Conservation (phyloP, 306 rosid species). For the Clitoria ternatea region DNA sequence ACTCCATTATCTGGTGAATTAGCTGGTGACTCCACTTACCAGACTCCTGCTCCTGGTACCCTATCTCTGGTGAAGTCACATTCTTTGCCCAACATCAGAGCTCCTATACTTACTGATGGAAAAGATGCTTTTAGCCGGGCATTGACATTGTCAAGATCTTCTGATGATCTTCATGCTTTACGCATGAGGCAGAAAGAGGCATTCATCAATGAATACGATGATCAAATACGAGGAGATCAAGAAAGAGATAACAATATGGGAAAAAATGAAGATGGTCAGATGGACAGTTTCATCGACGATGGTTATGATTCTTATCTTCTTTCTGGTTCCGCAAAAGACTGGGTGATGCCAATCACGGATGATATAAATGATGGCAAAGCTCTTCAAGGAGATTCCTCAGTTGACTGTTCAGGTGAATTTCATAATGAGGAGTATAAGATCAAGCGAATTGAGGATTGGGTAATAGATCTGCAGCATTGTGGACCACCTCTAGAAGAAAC, state of each 20-base stretch:
- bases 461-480: constrained; percentile 61
- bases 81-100: constrained; percentile 55
- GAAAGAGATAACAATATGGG: constrained; percentile 26
- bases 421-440: constrained; percentile 52
- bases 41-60: constrained; percentile 16
- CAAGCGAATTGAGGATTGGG: constrained; percentile 92
- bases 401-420: constrained; percentile 33
- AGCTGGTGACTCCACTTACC: constrained; percentile 39
- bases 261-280: constrained; percentile 37
- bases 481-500: constrained; percentile 55
- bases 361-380: constrained; percentile 32
- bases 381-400: constrained; percentile 42
- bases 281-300: constrained; percentile 45
- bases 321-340: constrained; percentile 52
- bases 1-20: constrained; percentile 40
- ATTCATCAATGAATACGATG: constrained; percentile 32
- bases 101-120: constrained; percentile 31
- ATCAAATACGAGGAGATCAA: constrained; percentile 39
- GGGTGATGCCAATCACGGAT: constrained; percentile 58
- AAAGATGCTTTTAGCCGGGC: constrained; percentile 19
- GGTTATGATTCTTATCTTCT: constrained; percentile 47
- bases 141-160: constrained; percentile 58
- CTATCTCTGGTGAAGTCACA: constrained; percentile 46
- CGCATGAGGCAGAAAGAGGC: constrained; percentile 37
- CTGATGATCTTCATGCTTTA: constrained; percentile 49